phyloP scores from a whole-genome alignment of 345 rosid genomes.

The Toxicodendron radicans region DNA sequence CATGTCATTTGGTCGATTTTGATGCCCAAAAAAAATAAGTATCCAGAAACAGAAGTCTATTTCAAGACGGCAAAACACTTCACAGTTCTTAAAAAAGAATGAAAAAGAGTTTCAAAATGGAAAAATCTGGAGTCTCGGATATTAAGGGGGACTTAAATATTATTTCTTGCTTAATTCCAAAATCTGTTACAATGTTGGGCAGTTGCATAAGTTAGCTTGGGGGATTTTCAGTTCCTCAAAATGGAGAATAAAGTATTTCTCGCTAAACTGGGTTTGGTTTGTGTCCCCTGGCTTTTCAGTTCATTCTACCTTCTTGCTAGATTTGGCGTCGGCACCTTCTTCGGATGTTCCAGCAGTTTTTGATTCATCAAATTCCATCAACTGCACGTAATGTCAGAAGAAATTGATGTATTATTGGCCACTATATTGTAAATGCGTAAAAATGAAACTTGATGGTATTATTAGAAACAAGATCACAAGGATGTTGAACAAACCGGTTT shows the following conservation, averaged over 20 bases:
- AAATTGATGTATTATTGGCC: neutral
- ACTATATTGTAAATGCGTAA: neutral
- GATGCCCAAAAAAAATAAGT: no score
- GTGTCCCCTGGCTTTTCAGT: conserved; percentile 10
- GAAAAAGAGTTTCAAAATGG: neutral
- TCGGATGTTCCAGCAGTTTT: conserved; percentile 28
- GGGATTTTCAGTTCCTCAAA: conserved; percentile 13
- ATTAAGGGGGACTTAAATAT: neutral
- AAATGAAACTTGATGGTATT: neutral
- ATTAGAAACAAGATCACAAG: neutral
- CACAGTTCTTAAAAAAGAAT: neutral
- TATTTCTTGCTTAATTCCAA: conserved; percentile 35
- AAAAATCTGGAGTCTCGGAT: no score
- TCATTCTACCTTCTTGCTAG: conserved; percentile 49
- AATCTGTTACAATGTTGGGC: conserved; percentile 37
- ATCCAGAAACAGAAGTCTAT: no score
- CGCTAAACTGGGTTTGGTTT: conserved; percentile 16
- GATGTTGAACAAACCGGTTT: conserved; percentile 67
- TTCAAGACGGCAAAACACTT: neutral
- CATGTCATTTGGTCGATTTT: no score
- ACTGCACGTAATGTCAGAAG: conserved; percentile 40
- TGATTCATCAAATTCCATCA: conserved; percentile 88
- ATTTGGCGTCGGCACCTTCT: conserved; percentile 35
- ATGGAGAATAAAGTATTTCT: conserved; percentile 9
- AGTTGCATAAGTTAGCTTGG: conserved; percentile 33